Base-by-base conservation (phyloP, 768 basidiomycete genomes). In the Trametes sanguinea region DNA sequence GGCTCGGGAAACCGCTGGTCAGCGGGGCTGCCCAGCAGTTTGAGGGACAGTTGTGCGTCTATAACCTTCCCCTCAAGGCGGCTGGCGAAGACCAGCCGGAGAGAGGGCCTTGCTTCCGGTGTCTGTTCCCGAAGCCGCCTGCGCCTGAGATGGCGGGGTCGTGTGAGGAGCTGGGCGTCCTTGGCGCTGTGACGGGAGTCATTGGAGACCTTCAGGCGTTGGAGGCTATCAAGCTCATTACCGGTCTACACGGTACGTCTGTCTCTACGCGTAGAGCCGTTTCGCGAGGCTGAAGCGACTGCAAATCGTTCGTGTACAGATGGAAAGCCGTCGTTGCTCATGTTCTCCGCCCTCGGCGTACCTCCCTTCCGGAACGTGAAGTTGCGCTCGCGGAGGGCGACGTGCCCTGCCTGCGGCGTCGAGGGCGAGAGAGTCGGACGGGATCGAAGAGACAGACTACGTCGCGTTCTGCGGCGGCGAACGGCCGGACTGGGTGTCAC, bases 21-120 rank as follows among this genome's bases (percentile, higher is more conserved):
- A 93, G 91, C 60, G 96, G 96, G 7, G 97, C 95, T 1, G 97
- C 97, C 0, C 92, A 92, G 70, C 84, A 84, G 67, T 89, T 82
- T 67, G 91, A 93, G 62, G 92, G 92, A 0, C 92, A 94, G 71
- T 79, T 94, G 5, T 88, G 85, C 68, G 78, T 83, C 13, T 94
- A 92, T 72, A 92, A 93, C 37, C 55, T 68, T 1, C 61, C 63
- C 4, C 61, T 65, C 40, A 51, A 54, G 43, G 2, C 11, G 4
- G 3, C 33, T n/a, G 33, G 40, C n/a, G 37, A 37, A 29, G 50
- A 27, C 27, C 10, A 32, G 2, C n/a, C 10, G 14, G 53, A 42
- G 11, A 4, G 85, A 81, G 88, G 94, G 1, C 95, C 95, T 0
- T 99, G 97, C 74, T 98, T 96, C 74, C 83, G 97, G 14, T 98